phyloP scores from a whole-genome alignment of 2,329 filamentous ascomycete species.

The Cercospora sp. region DNA sequence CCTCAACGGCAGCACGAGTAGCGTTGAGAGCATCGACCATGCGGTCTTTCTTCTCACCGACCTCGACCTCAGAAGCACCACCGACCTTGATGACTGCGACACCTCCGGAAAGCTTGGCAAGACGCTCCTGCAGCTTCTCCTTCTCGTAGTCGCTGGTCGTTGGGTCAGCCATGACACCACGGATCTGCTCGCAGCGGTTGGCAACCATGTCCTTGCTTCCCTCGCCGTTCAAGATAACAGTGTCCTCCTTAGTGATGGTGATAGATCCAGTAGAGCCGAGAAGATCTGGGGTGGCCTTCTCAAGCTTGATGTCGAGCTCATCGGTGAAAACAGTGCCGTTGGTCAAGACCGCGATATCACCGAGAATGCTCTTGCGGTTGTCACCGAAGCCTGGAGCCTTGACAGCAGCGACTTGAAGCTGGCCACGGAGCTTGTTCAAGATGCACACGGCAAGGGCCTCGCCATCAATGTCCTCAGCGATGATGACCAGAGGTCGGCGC shows the following conservation, averaged over 20 bases:
- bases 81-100: conserved; percentile 99
- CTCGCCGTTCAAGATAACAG: conserved; percentile 95
- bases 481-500: conserved; percentile 94
- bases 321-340: conserved; percentile 97
- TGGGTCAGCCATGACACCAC: conserved; percentile 90
- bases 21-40: conserved; percentile 98
- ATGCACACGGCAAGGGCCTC: conserved; percentile 99
- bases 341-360: conserved; percentile 91
- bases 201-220: conserved; percentile 90
- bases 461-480: conserved; percentile 98
- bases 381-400: conserved; percentile 99
- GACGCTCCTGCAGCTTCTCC: conserved; percentile 99
- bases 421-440: conserved; percentile 99
- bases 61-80: conserved; percentile 95
- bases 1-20: conserved; percentile 95
- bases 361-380: conserved; percentile 99
- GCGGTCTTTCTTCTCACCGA: conserved; percentile 99
- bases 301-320: conserved; percentile 97
- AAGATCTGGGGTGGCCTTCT: conserved; percentile 95
- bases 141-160: conserved; percentile 98
- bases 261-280: conserved; percentile 96
- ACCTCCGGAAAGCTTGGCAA: conserved; percentile 97
- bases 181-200: conserved; percentile 98
- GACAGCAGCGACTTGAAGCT: conserved; percentile 96
- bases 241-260: conserved; percentile 99